These are phyloP conservation scores for Buxus sempervirens DNA, from an alignment of 164 flowering plant species.

Conservation along the genomic window DNA sequence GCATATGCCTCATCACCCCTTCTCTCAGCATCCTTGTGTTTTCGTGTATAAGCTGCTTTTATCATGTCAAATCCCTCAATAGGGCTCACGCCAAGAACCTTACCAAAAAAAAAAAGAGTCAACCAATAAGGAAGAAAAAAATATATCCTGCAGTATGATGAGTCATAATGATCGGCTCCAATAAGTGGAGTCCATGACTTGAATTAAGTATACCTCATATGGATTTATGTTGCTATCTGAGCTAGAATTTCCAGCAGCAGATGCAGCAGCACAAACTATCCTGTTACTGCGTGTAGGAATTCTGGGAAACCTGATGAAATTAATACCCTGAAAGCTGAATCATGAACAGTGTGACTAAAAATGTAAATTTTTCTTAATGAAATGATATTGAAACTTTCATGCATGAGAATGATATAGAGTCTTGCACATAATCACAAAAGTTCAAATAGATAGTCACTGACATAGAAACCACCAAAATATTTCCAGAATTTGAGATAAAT, in stretches of 20 bases:
- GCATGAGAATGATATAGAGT: neutral
- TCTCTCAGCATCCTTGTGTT: slow-evolving; percentile 77
- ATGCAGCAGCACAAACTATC: slow-evolving; percentile 52
- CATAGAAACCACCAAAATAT: neutral
- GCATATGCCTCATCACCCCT: slow-evolving; percentile 77
- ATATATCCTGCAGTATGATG: neutral
- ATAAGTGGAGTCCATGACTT: neutral
- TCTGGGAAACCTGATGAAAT: slow-evolving; percentile 36
- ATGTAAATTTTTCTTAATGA: too few species aligned
- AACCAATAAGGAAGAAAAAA: slow-evolving; percentile 3
- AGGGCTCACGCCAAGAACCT: slow-evolving; percentile 86
- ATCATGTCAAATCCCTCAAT: slow-evolving; percentile 78
- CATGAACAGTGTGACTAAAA: neutral
- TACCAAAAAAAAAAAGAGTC: slow-evolving; percentile 1
- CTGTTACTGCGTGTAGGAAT: slow-evolving; percentile 13
- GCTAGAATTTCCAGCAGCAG: slow-evolving; percentile 75
- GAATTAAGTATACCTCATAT: slow-evolving; percentile 52
- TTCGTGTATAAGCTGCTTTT: slow-evolving; percentile 63
- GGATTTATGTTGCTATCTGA: slow-evolving; percentile 63
- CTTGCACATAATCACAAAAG: neutral
- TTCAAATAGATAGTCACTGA: neutral
- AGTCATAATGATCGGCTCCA: neutral
- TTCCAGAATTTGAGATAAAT: neutral
- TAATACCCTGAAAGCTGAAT: slow-evolving; percentile 7
- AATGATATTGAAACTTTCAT: neutral